Conservation (phyloP, 768 basidiomycete species). For the Clitopilus passeckerianus region DNA sequence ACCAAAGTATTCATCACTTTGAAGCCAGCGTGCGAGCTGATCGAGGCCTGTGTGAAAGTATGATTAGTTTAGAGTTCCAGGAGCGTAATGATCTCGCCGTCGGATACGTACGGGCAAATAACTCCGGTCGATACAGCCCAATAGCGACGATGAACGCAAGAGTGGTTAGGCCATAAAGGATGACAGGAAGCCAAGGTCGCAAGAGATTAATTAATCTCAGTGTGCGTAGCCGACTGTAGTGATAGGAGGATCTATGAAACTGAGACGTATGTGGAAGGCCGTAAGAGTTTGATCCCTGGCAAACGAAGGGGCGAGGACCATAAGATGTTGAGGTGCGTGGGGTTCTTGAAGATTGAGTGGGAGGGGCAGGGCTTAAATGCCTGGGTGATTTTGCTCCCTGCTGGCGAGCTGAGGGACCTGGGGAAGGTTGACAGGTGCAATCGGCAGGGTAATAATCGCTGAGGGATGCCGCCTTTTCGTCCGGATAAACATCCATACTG, state of each 20-base stretch:
- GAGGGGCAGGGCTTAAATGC: slow-evolving; percentile 4
- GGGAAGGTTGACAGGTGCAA: slow-evolving; percentile 2
- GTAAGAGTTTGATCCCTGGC: slow-evolving; percentile 11
- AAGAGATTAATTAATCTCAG: slow-evolving; percentile 55
- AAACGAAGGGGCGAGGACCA: slow-evolving; percentile 11
- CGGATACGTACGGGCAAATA: slow-evolving; percentile 67
- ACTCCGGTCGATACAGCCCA: slow-evolving; percentile 75
- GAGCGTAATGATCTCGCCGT: slow-evolving; percentile 1
- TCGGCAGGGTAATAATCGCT: slow-evolving; percentile 18
- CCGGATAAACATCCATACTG: slow-evolving; percentile 4
- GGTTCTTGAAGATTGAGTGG: slow-evolving; percentile 2
- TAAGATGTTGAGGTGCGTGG: slow-evolving; percentile 6
- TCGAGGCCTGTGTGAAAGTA: slow-evolving; percentile 59
- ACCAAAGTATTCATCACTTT: slow-evolving; percentile 66
- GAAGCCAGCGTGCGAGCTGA: slow-evolving; percentile 73
- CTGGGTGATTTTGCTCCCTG: slow-evolving; percentile 2
- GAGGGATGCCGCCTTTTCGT: slow-evolving; percentile 23
- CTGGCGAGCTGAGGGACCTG: slow-evolving; percentile 8
- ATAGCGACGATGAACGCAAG: slow-evolving; percentile 78
- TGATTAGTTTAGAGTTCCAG: slow-evolving; percentile 8
- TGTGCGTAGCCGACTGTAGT: slow-evolving; percentile 40
- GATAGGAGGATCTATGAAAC: slow-evolving; percentile 14
- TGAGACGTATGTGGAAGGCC: slow-evolving; percentile 11
- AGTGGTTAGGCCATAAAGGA: slow-evolving; percentile 73
- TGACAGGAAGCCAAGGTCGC: slow-evolving; percentile 72